Evolutionary conservation across 305 asterid genomes (phyloP), one percentile per base, ranked within the genome.

Genomic region (Coffea humblotiana): DNA sequence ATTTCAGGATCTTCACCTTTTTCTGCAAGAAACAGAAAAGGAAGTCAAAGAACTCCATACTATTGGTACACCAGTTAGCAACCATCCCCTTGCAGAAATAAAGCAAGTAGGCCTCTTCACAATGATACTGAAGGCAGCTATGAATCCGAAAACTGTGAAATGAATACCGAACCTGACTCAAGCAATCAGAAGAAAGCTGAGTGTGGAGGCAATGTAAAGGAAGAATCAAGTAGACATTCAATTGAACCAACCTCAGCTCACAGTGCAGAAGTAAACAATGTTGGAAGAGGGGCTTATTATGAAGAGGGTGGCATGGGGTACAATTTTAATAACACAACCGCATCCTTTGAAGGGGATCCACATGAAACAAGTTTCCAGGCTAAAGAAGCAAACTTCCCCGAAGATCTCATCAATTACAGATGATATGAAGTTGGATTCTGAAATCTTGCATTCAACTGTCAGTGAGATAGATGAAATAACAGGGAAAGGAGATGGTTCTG

Each of bases 21-120:
- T 45, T 64, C 72, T 63, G 79, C 79, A 76, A 61, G 72, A 64
- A 76, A 65, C 11, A 18, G 60, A 40, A 43, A 63, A 23, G 52
- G 79, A 43, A 61, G 72, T 29, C 21, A 47, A 8, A 63, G 79
- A n/a, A 76, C 12, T 25, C 21, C 8, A 0, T n/a, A 23, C 58
- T 43, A 71, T 72, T 43, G 56, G 63, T n/a, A 21, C 47, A 76
- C 72, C 35, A 47, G 63, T 47, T 23, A 19, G 3, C 71, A 61
- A 60, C 14, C 27, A 23, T 43, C 43, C 71, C 29, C 27, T 11
- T 8, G 60, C 15, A 61, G 79, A 61, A 43, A 61, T 61, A 43
- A 43, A 21, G 27, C 71, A 61, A 15, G 61, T 12, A 23, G 48
- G 51, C 67, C 72, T 47, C 32, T 63, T 43, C 47, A 40, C 8